These are phyloP conservation scores for Pistacia atlantica DNA, from an alignment of 345 rosid genomes.

Conservation along the genomic window DNA sequence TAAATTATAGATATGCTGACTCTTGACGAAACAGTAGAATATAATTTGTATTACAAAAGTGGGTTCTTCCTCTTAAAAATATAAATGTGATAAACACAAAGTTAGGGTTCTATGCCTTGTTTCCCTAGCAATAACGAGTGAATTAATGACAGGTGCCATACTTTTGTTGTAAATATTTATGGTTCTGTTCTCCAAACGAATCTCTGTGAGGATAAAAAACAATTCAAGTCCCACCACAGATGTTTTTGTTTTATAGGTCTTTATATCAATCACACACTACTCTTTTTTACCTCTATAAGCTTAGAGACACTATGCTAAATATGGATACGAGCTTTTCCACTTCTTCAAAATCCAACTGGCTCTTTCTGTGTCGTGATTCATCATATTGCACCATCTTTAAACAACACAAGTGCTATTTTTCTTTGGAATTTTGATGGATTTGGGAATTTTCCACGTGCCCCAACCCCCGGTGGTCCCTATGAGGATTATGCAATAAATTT, in stretches of 20 bases:
- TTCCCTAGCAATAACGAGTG: neutral
- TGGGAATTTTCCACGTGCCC: slow-evolving; percentile 33
- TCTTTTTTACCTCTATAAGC: slow-evolving; percentile 13
- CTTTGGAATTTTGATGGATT: slow-evolving; percentile 22
- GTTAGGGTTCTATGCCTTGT: neutral
- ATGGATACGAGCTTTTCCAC: slow-evolving; percentile 29
- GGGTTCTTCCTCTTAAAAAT: neutral
- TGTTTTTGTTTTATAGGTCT: neutral
- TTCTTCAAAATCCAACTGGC: slow-evolving; percentile 27
- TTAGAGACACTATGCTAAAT: slow-evolving; percentile 24
- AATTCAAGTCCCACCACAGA: slow-evolving; percentile 5
- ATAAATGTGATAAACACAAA: neutral
- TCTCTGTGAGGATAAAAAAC: slow-evolving; percentile 17
- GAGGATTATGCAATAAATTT: neutral
- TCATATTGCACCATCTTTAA: slow-evolving; percentile 39
- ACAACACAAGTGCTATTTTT: slow-evolving; percentile 23
- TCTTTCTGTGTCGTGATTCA: slow-evolving; percentile 36
- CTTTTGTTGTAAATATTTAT: neutral
- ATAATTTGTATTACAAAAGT: neutral
- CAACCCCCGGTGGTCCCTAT: neutral
- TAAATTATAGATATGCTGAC: neutral
- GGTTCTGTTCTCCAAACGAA: slow-evolving; percentile 23
- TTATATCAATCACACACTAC: neutral
- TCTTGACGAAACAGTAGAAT: slow-evolving; percentile 10
- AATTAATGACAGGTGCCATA: slow-evolving; percentile 24